These are phyloP conservation scores for Begonia fuchsioides DNA, from an alignment of 306 rosid genomes.

Conservation along the genomic window DNA sequence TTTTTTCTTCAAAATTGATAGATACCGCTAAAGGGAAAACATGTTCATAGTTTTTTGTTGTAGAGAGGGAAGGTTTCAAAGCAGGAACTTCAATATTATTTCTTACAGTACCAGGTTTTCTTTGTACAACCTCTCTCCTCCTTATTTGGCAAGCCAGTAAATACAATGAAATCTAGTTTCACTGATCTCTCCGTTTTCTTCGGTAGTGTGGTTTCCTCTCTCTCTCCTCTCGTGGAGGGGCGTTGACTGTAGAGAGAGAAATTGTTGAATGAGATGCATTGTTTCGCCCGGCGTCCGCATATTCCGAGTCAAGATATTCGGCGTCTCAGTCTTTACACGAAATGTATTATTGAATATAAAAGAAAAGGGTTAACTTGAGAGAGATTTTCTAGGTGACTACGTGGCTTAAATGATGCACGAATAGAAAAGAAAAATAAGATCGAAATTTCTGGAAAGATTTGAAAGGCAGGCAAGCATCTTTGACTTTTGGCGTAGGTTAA, in stretches of 20 bases:
- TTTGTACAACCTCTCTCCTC: constrained; percentile 27
- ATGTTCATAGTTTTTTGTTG: constrained; percentile 42
- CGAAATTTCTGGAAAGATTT: too few relatives aligned
- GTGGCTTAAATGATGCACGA: constrained; percentile 33
- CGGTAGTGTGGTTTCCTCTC: background rate
- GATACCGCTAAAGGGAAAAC: constrained; percentile 23
- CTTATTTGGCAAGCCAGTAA: constrained; percentile 26
- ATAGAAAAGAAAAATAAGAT: too few relatives aligned
- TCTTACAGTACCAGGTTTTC: constrained; percentile 21
- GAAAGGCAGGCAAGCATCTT: too few relatives aligned
- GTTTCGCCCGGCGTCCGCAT: constrained; percentile 5
- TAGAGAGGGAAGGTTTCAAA: constrained; percentile 17
- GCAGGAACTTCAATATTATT: constrained; percentile 27
- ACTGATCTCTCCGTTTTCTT: background rate
- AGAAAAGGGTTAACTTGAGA: constrained; percentile 17
- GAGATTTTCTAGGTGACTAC: constrained; percentile 47
- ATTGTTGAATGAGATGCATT: background rate
- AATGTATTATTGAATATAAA: constrained; percentile 10
- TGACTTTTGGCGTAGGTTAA: too few relatives aligned
- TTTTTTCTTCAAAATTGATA: constrained; percentile 5
- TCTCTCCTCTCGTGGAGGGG: too few relatives aligned
- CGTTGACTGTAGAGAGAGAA: constrained; percentile 10
- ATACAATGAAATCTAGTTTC: background rate
- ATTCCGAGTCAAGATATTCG: constrained; percentile 50
- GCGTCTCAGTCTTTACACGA: constrained; percentile 51